Base-by-base conservation (phyloP, 768 basidiomycete genomes). In the Serpula lacrymans region DNA sequence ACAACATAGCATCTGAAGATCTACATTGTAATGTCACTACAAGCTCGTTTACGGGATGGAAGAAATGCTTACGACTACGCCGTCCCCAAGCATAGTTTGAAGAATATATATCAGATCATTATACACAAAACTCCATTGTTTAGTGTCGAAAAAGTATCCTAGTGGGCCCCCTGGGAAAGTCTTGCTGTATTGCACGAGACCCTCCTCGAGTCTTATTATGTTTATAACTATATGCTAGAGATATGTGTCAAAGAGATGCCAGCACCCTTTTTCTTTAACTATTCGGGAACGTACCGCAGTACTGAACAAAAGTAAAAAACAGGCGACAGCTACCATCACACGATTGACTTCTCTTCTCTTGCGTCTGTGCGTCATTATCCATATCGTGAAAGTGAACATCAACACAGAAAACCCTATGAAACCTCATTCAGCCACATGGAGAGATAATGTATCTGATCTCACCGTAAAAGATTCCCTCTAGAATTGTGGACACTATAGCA, bases 1-100 rank as follows among this genome's bases (percentile, higher is more conserved):
- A 59, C 61, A 13, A 54, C 51, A 23, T 64, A 65, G 30, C 50
- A 55, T 2, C 59, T 50, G 28, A 55, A 61, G 13, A 59, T 51
- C 59, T 61, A 5, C 25, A 31, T 2, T n/a, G 3, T 3, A 0
- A 4, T 8, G 56, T 17, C 11, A 13, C 5, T 32, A n/a, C 18
- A 12, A 6, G 4, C 25, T 6, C 6, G 20, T 7, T 33, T 33
- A 18, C n/a, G 6, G n/a, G 20, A 14, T 14, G 20, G n/a, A 31
- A 13, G 9, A 3, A 14, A 25, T 28, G 42, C 53, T 7, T 28
- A 64, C 62, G 12, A 64, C 33, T 3, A 64, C 54, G 3, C 51
- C 47, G 17, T 64, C 60, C 1, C 62, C 62, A 4, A 63, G 24
- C 0, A 64, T 36, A 3, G 60, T 60, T 29, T 63, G 59, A 20